Evolutionary conservation across 2,329 filamentous ascomycete species (phyloP), one percentile per base, ranked within the genome.

Genomic region (Cytospora schulzeri): DNA sequence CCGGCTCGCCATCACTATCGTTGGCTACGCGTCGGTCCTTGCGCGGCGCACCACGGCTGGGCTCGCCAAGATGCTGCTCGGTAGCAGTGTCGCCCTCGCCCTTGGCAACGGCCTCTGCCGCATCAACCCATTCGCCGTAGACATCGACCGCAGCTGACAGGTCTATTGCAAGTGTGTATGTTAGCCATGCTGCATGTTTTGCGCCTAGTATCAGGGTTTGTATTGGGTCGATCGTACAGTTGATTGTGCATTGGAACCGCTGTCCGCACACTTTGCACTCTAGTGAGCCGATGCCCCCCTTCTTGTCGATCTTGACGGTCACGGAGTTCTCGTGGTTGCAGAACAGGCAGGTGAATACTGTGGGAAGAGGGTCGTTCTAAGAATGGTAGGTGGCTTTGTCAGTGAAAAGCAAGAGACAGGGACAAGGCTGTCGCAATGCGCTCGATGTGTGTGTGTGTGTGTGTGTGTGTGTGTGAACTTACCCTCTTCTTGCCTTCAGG

Each of bases 101-200:
- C 64, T 70, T 67, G 5, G 72, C 72, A 41, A 74, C 72, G 38
- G 72, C 71, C 65, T 73, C 72, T 71, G 85, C 81, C 68, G 95
- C 95, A 78, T 99, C 95, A 68, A 99, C 92, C 95, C 95, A 99
- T 77, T 98, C 95, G 38, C 92, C 91, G 74, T 99, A 99, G 9
- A 99, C 94, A 75, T 99, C 95, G 55, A 99, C 93, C 0, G 92
- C 87, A 17, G 91, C 91, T 29, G 92, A 96, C 29, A 98, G 87
- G 76, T 96, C 92, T 96, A 33, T 28, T 22, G 38, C 53, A 60
- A 50, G 29, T 24, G 53, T 29, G 17, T n/a, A 28, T 9, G 41
- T 63, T 48, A 57, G 57, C 50, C 24, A n/a, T 60, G 50, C 29
- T 11, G 19, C 22, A 22, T 60, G 9, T 7, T 28, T 51, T 33